These are phyloP conservation scores for Eruca vesicaria DNA, from an alignment of 441 rosid genomes.

Conservation along the genomic window DNA sequence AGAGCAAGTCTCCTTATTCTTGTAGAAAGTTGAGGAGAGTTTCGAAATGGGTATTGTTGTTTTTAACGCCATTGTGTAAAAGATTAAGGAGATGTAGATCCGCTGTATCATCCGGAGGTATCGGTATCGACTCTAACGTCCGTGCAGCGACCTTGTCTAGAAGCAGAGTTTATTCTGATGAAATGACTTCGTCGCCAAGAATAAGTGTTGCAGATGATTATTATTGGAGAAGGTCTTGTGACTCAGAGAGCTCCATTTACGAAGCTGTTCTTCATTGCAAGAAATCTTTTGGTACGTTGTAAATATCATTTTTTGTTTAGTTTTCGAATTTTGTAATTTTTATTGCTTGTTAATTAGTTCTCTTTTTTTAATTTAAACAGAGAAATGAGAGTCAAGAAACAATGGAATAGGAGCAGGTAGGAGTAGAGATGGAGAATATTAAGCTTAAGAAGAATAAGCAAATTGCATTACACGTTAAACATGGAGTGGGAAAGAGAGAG, in stretches of 20 bases:
- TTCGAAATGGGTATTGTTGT: slow-evolving; percentile 53
- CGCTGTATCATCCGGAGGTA: slow-evolving; percentile 17
- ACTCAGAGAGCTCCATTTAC: slow-evolving; percentile 87
- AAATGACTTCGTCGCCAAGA: slow-evolving; percentile 63
- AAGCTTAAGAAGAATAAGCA: slow-evolving; percentile 24
- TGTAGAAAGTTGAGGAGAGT: slow-evolving; percentile 53
- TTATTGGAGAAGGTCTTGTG: slow-evolving; percentile 83
- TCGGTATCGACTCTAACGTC: slow-evolving; percentile 39
- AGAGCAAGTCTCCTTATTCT: slow-evolving; percentile 34
- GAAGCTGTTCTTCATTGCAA: slow-evolving; percentile 99
- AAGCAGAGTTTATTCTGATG: slow-evolving; percentile 48
- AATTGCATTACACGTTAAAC: slow-evolving; percentile 34
- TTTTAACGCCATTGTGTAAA: slow-evolving; percentile 64
- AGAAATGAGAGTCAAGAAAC: slow-evolving; percentile 41
- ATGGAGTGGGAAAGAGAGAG: slow-evolving; percentile 33
- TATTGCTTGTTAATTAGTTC: neutral
- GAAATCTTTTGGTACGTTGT: slow-evolving; percentile 59
- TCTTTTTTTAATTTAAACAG: slow-evolving; percentile 36
- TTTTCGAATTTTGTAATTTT: neutral
- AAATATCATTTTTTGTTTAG: neutral
- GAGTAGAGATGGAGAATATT: slow-evolving; percentile 31
- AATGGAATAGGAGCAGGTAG: slow-evolving; percentile 26
- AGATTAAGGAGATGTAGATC: slow-evolving; percentile 51
- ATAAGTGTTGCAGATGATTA: slow-evolving; percentile 56
- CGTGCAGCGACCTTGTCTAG: slow-evolving; percentile 37